Evolutionary conservation across 1,284 basidiomycete genomes (phyloP).

Genomic region (Moesziomyces sp.): DNA sequence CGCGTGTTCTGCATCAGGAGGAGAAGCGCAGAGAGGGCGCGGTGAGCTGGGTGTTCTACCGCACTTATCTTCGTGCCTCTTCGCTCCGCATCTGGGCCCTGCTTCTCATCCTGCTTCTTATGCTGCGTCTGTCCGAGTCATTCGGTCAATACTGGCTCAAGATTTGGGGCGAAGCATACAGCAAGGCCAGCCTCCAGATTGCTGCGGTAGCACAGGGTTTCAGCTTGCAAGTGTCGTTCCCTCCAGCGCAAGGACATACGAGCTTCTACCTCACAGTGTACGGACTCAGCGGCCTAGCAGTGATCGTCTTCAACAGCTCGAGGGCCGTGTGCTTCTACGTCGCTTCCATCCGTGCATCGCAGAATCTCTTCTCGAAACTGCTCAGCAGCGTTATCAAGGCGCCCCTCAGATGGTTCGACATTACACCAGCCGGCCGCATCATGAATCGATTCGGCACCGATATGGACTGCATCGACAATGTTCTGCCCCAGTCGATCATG

Average conservation of each 20-base stretch:
- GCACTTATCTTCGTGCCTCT: constrained; percentile 47
- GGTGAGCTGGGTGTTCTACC: constrained; percentile 48
- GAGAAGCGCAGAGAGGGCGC: constrained; percentile 50
- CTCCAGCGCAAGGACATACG: constrained; percentile 24
- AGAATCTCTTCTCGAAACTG: constrained; percentile 53
- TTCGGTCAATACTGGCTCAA: constrained; percentile 61
- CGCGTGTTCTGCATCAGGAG: constrained; percentile 50
- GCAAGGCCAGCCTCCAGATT: constrained; percentile 1
- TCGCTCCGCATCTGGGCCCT: constrained; percentile 31
- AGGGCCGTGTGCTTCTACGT: constrained; percentile 39
- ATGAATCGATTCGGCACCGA: constrained; percentile 64
- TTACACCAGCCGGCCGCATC: constrained; percentile 60
- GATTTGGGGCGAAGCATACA: constrained; percentile 57
- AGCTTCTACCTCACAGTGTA: constrained; percentile 42
- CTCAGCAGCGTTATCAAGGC: constrained; percentile 58
- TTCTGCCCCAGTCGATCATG: constrained; percentile 55
- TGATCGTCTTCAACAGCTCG: constrained; percentile 47
- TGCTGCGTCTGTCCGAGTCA: constrained; percentile 34
- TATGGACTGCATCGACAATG: constrained; percentile 60
- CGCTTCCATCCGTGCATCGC: constrained; percentile 43
- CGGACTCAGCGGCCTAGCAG: constrained; percentile 35
- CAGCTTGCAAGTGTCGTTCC: constrained; percentile 15
- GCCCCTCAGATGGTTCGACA: constrained; percentile 62
- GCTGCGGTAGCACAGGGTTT: neutral
- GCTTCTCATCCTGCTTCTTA: constrained; percentile 25